Conservation (phyloP, 2,329 filamentous ascomycete species). For the Xylariaceae sp. region DNA sequence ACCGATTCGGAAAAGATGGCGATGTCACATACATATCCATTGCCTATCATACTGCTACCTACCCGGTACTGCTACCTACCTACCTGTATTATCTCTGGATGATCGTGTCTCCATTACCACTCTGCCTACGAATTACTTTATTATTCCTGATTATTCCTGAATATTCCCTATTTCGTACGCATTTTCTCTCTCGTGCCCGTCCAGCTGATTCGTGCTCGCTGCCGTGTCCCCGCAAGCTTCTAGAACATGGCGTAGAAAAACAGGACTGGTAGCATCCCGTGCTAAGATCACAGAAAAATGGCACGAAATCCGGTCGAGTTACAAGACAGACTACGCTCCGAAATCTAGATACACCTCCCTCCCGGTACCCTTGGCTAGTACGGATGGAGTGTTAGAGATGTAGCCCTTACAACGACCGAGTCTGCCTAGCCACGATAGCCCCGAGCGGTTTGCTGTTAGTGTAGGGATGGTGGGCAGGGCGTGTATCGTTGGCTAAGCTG, state of each 20-base stretch:
- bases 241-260: constrained; percentile 14
- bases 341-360: background rate
- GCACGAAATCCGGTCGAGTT: too few species aligned
- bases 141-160: too few species aligned
- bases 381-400: background rate
- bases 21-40: background rate
- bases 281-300: too few species aligned
- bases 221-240: constrained; percentile 18
- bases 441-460: too few species aligned
- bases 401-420: background rate
- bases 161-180: background rate
- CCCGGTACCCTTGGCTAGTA: background rate
- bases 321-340: too few species aligned
- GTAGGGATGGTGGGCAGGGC: too few species aligned
- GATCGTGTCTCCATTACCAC: background rate
- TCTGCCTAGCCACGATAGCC: background rate
- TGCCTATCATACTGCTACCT: background rate
- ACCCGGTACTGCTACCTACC: too few species aligned
- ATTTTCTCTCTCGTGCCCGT: background rate
- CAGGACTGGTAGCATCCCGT: background rate
- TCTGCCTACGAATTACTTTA: too few species aligned
- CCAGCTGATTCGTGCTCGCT: constrained; percentile 3
- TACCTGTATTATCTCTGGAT: background rate
- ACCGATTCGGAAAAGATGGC: background rate
- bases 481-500: background rate